phyloP scores from a whole-genome alignment of 208 protist species.

The Crithidia sp. region DNA sequence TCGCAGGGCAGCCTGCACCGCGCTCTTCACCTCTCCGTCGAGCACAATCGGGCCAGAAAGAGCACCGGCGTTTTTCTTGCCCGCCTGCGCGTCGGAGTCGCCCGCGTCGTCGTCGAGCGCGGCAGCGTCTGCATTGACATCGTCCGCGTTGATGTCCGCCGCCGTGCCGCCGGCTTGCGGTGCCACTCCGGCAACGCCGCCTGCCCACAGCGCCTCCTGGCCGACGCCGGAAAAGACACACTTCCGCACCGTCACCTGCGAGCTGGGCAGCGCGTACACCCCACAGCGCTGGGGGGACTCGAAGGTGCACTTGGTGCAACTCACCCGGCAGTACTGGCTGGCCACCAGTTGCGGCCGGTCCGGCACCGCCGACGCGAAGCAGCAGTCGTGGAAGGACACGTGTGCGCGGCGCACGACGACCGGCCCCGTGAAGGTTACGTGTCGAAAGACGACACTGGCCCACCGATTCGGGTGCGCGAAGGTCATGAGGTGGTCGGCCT shows the following conservation, averaged over 20 bases:
- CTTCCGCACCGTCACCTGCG: slow-evolving; percentile 54
- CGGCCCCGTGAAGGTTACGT: slow-evolving; percentile 76
- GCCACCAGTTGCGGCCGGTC: slow-evolving; percentile 68
- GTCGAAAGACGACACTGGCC: slow-evolving; percentile 64
- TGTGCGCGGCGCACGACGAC: slow-evolving; percentile 79
- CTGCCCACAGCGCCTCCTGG: slow-evolving; percentile 20
- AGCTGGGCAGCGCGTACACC: slow-evolving; percentile 72
- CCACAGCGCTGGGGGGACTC: slow-evolving; percentile 52
- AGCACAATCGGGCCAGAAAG: slow-evolving; percentile 10
- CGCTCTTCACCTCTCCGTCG: slow-evolving; percentile 20
- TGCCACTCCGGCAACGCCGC: slow-evolving; percentile 6
- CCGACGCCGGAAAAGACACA: slow-evolving; percentile 78
- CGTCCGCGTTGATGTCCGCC: slow-evolving; percentile 3
- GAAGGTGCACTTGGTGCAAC: slow-evolving; percentile 80
- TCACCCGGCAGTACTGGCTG: slow-evolving; percentile 80
- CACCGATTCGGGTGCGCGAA: slow-evolving; percentile 86
- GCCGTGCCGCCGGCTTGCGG: slow-evolving; percentile 5
- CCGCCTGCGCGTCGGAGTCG: not conserved
- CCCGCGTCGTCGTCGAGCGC: slow-evolving; percentile 3
- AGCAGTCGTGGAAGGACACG: slow-evolving; percentile 84
- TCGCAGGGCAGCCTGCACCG: slow-evolving; percentile 15
- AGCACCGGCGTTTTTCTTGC: not conserved
- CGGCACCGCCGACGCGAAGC: slow-evolving; percentile 36
- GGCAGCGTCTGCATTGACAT: not conserved
- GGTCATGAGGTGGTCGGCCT: slow-evolving; percentile 83